Evolutionary conservation across 2,329 filamentous ascomycete genomes (phyloP).

Genomic region (Aspergillus udagawae): DNA sequence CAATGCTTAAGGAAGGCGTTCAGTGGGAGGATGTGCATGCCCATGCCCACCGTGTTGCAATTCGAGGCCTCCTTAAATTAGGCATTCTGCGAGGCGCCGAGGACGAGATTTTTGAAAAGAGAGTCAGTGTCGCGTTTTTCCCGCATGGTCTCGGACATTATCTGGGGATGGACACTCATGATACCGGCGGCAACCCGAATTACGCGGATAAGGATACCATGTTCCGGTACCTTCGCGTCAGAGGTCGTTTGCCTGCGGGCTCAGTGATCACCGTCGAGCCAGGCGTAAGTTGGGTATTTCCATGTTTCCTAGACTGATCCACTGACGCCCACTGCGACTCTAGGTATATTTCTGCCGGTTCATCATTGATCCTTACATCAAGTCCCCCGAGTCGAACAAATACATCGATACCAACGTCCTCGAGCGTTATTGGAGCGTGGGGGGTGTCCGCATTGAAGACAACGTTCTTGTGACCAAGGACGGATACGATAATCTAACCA

Average conservation of each 20-base stretch:
- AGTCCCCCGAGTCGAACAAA: conserved; percentile 65
- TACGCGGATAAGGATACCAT: conserved; percentile 75
- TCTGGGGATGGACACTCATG: conserved; percentile 88
- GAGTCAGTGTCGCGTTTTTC: conserved; percentile 86
- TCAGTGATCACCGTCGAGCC: conserved; percentile 94
- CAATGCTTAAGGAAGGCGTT: conserved; percentile 63
- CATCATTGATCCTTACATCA: conserved; percentile 76
- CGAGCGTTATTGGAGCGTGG: conserved; percentile 79
- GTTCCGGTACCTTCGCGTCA: conserved; percentile 81
- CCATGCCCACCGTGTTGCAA: conserved; percentile 67
- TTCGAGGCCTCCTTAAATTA: conserved; percentile 64
- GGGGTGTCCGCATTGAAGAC: conserved; percentile 90
- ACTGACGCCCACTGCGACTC: not conserved
- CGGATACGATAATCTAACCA: conserved; percentile 80
- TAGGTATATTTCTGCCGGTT: conserved; percentile 87
- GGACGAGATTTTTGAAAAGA: conserved; percentile 69
- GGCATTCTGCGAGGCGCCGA: conserved; percentile 65
- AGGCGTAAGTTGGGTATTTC: conserved; percentile 55
- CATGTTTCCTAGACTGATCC: not conserved
- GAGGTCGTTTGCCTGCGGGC: conserved; percentile 69
- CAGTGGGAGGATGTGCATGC: conserved; percentile 69
- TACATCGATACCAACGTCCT: conserved; percentile 73
- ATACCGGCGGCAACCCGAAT: conserved; percentile 74
- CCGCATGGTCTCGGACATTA: conserved; percentile 90
- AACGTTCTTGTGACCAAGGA: conserved; percentile 74